Conservation (phyloP, 1,284 basidiomycete species). For the Irpex sp. region DNA sequence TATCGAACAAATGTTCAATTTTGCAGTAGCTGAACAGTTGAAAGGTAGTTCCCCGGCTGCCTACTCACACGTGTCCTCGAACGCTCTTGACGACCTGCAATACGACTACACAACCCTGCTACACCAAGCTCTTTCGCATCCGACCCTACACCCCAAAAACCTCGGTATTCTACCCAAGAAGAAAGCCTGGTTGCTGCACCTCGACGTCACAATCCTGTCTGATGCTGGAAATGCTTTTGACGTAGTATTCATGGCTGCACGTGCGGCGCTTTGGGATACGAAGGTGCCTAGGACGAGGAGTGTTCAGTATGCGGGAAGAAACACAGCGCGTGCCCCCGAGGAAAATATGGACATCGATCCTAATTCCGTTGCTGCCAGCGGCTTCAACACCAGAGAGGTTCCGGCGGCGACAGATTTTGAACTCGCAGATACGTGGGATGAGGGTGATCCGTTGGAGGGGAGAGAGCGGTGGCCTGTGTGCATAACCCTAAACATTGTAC, state of each 20-base stretch:
- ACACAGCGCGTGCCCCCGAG: constrained; percentile 20
- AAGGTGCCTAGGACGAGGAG: constrained; percentile 69
- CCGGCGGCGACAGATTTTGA: constrained; percentile 70
- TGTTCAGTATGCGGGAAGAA: constrained; percentile 49
- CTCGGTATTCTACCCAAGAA: constrained; percentile 58
- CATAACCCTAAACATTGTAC: constrained; percentile 71
- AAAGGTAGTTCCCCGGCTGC: constrained; percentile 71
- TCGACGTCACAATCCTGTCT: constrained; percentile 68
- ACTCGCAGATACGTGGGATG: constrained; percentile 80
- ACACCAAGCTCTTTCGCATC: constrained; percentile 57
- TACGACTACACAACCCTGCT: constrained; percentile 60
- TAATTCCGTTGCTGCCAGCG: constrained; percentile 34
- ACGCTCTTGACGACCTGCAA: constrained; percentile 68
- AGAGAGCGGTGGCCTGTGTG: constrained; percentile 68
- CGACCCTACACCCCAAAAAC: constrained; percentile 57
- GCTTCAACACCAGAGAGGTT: constrained; percentile 53
- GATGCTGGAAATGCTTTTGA: constrained; percentile 75
- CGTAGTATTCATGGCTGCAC: constrained; percentile 71
- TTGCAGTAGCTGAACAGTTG: constrained; percentile 25
- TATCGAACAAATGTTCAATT: background rate
- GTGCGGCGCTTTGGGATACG: constrained; percentile 76
- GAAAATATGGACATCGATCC: constrained; percentile 52
- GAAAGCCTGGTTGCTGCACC: constrained; percentile 66
- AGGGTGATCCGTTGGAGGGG: constrained; percentile 62
- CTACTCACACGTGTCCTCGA: constrained; percentile 61